phyloP scores from a whole-genome alignment of 257 asterid genomes.

The Fraxinus americana region DNA sequence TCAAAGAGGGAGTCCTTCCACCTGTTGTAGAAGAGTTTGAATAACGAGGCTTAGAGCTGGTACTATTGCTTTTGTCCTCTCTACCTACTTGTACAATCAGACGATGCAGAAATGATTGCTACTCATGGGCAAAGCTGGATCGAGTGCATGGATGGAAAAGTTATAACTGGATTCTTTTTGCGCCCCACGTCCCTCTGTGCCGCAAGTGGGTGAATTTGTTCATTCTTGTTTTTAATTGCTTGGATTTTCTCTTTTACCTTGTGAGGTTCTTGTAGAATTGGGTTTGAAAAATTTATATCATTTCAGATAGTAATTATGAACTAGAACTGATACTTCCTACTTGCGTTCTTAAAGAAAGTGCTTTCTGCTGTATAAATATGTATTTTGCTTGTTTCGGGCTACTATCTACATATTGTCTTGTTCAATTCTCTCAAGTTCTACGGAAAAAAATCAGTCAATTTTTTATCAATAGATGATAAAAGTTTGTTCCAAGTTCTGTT shows the following conservation, averaged over 20 bases:
- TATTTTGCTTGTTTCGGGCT: conserved; percentile 40
- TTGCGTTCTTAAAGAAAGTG: conserved; percentile 32
- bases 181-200: conserved; percentile 44
- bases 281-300: conserved; percentile 50
- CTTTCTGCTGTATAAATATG: conserved; percentile 50
- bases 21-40: conserved; percentile 78
- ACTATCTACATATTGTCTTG: conserved; percentile 15
- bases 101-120: conserved; percentile 29
- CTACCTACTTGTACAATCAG: conserved; percentile 6
- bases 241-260: conserved; percentile 39
- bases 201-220: conserved; percentile 52
- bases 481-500: not conserved
- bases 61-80: conserved; percentile 16
- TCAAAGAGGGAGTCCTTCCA: conserved; percentile 72
- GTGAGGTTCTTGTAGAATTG: conserved; percentile 55
- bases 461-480: not conserved
- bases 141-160: conserved; percentile 29
- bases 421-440: not conserved
- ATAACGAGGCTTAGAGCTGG: conserved; percentile 34
- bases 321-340: conserved; percentile 43
- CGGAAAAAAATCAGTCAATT: too few relatives aligned
- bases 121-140: conserved; percentile 23
- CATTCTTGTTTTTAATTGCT: conserved; percentile 63
- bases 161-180: conserved; percentile 39
- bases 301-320: conserved; percentile 51